Evolutionary conservation across 345 rosid genomes (phyloP), one percentile per base, ranked within the genome.

Genomic region (Acer campestre): DNA sequence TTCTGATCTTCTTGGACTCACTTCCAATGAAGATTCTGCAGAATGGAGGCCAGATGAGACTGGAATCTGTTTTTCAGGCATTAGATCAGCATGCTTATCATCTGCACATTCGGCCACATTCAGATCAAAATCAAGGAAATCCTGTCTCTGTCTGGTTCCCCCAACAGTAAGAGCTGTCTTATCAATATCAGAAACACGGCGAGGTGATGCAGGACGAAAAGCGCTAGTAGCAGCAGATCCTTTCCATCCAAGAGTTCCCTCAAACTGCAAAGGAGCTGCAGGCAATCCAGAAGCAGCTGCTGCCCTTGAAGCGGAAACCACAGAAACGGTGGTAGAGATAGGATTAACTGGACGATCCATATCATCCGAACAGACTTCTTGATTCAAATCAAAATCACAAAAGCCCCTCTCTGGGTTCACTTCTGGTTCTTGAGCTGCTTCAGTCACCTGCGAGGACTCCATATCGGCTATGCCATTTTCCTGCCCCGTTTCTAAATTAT

Each of bases 311-410:
- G 89, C 93, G 71, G 88, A 84, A 74, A 88, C 92, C 48, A 87
- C 82, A 63, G 95, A 83, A 66, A 87, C 53, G 10, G 86, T 85
- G n/a, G 88, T 68, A 11, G 92, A 82, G 63, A 84, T 77, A 67
- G 86, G 77, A 71, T 85, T 81, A 69, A 76, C 80, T 35, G 86
- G 71, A 69, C 22, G 75, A 76, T 93, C 99, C 83, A 84, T 75
- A 77, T 94, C 98, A 85, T 94, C 98, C 51, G 91, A 85, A 75
- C 83, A 85, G 64, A 88, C 84, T 84, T 96, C 97, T 81, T 88
- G 91, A 82, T 96, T 96, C 86, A 96, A 88, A 86, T 94, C 98
- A 70, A 96, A 92, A 44, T 58, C 85, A 69, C 95, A 90, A 3
- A 83, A 77, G 62, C 90, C 86, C 86, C 84, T 93, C 84, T 88